Conservation (phyloP, 2,329 filamentous ascomycete genomes). For the Fusarium sublunatum region DNA sequence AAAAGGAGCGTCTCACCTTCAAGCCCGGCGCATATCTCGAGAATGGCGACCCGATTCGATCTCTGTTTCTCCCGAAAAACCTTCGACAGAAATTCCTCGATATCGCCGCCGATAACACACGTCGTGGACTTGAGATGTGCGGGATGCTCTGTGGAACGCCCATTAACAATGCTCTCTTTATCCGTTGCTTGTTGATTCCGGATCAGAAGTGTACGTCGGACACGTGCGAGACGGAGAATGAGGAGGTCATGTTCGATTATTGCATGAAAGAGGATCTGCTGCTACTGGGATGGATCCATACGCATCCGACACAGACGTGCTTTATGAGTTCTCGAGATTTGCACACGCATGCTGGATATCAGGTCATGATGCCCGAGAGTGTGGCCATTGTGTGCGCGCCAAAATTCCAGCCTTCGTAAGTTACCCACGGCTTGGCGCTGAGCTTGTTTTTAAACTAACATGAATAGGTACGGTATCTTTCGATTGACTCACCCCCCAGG, state of each 20-base stretch:
- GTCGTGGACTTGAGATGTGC: constrained; percentile 88
- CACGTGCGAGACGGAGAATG: constrained; percentile 94
- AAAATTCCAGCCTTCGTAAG: constrained; percentile 78
- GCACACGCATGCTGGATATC: constrained; percentile 93
- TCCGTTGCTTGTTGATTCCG: constrained; percentile 88
- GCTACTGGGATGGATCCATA: constrained; percentile 97
- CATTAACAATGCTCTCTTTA: constrained; percentile 93
- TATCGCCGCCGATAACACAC: constrained; percentile 81
- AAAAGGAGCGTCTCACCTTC: constrained; percentile 72
- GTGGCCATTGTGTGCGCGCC: constrained; percentile 98
- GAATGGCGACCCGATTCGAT: constrained; percentile 85
- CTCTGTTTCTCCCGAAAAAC: constrained; percentile 83
- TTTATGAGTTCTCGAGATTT: constrained; percentile 96
- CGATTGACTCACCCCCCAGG: constrained; percentile 93
- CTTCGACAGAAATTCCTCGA: constrained; percentile 80
- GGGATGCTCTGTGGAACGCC: constrained; percentile 92
- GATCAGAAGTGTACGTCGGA: constrained; percentile 91
- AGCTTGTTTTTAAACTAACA: neutral
- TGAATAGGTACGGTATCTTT: constrained; percentile 85
- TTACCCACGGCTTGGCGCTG: constrained; percentile 31
- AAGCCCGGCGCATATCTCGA: constrained; percentile 88
- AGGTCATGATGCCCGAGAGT: constrained; percentile 95
- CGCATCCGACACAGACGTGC: constrained; percentile 94
- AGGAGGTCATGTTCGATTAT: constrained; percentile 86
- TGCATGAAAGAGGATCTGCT: constrained; percentile 86